Evolutionary conservation across 2,329 filamentous ascomycete genomes (phyloP).

Genomic region (Cladosporium phlei): DNA sequence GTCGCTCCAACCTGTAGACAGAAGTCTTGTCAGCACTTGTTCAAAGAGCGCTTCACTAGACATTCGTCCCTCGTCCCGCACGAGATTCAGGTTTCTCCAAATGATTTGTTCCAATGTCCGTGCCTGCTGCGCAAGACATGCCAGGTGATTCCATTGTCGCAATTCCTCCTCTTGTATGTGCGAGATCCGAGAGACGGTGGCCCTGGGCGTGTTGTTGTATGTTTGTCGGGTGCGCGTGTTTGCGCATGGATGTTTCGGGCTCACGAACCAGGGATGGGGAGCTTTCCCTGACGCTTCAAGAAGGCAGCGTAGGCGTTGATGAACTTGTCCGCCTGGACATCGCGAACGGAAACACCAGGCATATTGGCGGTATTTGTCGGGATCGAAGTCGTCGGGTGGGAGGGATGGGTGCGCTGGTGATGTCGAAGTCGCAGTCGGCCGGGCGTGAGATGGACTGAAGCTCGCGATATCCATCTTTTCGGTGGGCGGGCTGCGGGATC

Average conservation of each 20-base stretch:
- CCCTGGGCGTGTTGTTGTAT: constrained; percentile 4
- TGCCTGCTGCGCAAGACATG: constrained; percentile 3
- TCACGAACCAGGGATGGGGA: constrained; percentile 76
- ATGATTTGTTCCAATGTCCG: constrained; percentile 25
- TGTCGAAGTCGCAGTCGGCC: constrained; percentile 11
- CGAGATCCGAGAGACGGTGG: constrained; percentile 19
- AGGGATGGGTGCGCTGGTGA: constrained; percentile 14
- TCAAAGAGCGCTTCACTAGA: constrained; percentile 22
- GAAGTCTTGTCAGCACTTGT: constrained; percentile 38
- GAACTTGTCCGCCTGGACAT: constrained; percentile 88
- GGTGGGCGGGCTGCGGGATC: constrained; percentile 1
- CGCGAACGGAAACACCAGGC: constrained; percentile 77
- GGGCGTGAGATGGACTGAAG: not conserved
- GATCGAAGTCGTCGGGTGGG: constrained; percentile 14
- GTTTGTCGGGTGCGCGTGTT: not conserved
- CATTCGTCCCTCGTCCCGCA: constrained; percentile 44
- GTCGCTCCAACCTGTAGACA: constrained; percentile 87
- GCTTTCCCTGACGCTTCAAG: constrained; percentile 91
- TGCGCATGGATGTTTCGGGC: constrained; percentile 16
- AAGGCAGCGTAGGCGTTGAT: constrained; percentile 80
- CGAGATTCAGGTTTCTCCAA: constrained; percentile 50
- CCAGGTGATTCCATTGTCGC: constrained; percentile 18
- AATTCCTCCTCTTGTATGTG: constrained; percentile 20
- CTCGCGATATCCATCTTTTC: constrained; percentile 10
- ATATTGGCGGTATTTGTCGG: constrained; percentile 59